phyloP scores from a whole-genome alignment of 2,329 filamentous ascomycete species.

The Alternaria metachromatica region DNA sequence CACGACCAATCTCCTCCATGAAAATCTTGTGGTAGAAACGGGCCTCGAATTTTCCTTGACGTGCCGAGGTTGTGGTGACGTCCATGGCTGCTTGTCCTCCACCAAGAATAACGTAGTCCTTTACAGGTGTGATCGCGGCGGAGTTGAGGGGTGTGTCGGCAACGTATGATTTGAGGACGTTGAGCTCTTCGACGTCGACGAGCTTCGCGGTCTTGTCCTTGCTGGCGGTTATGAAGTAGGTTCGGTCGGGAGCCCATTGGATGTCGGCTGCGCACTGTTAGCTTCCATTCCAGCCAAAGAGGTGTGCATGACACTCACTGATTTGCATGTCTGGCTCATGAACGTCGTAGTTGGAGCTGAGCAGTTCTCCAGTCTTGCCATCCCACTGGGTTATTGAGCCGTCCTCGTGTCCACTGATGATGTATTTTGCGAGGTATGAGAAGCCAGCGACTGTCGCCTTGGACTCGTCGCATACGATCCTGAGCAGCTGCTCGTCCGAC shows the following conservation, averaged over 20 bases:
- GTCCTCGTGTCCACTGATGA: slow-evolving; percentile 97
- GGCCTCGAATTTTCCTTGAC: slow-evolving; percentile 99
- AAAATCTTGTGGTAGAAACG: slow-evolving; percentile 99
- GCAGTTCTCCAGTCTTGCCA: slow-evolving; percentile 84
- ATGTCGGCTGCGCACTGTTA: slow-evolving; percentile 82
- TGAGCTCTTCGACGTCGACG: slow-evolving; percentile 82
- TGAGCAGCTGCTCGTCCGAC: slow-evolving; percentile 79
- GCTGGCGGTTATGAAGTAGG: slow-evolving; percentile 97
- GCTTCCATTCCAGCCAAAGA: slow-evolving; percentile 47
- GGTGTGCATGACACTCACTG: slow-evolving; percentile 45
- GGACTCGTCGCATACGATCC: slow-evolving; percentile 87
- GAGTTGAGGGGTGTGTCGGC: slow-evolving; percentile 97
- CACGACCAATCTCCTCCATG: slow-evolving; percentile 97
- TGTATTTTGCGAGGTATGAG: slow-evolving; percentile 93
- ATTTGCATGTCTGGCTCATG: slow-evolving; percentile 88
- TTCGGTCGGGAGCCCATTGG: slow-evolving; percentile 91
- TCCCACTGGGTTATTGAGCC: slow-evolving; percentile 91
- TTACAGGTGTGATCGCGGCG: slow-evolving; percentile 90
- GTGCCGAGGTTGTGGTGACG: slow-evolving; percentile 89
- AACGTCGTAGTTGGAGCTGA: slow-evolving; percentile 77
- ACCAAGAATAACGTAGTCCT: slow-evolving; percentile 96
- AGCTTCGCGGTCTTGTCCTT: slow-evolving; percentile 99
- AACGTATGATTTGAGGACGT: slow-evolving; percentile 89
- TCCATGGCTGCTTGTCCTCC: slow-evolving; percentile 99
- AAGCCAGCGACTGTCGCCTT: slow-evolving; percentile 98